Evolutionary conservation across 2,329 filamentous ascomycete species (phyloP).

Genomic region (Hypoxylon sp.): DNA sequence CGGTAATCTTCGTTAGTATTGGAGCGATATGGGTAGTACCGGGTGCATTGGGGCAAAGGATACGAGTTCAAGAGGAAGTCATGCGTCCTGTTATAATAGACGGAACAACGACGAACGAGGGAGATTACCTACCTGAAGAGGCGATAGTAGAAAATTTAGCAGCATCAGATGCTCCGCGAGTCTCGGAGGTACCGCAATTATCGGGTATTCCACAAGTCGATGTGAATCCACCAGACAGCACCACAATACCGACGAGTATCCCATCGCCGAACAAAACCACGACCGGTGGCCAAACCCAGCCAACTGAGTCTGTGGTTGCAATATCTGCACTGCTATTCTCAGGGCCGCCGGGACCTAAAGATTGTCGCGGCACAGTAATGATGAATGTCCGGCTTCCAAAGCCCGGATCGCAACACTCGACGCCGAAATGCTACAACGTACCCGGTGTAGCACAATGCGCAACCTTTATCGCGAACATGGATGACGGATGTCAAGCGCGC

Average conservation of each 20-base stretch:
- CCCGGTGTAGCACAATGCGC: conserved; percentile 55
- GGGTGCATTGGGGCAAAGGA: conserved; percentile 36
- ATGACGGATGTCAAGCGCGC: conserved; percentile 57
- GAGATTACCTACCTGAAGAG: conserved; percentile 39
- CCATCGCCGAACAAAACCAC: conserved; percentile 58
- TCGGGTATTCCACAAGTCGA: conserved; percentile 50
- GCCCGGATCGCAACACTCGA: conserved; percentile 47
- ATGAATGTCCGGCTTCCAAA: conserved; percentile 51
- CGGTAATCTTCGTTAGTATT: conserved; percentile 25
- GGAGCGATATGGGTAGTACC: conserved; percentile 24
- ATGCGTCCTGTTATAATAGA: conserved; percentile 40
- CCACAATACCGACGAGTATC: conserved; percentile 34
- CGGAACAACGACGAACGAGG: conserved; percentile 33
- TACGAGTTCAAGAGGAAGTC: conserved; percentile 36
- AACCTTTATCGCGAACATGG: conserved; percentile 56
- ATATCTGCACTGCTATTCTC: conserved; percentile 64
- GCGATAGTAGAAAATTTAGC: conserved; percentile 43
- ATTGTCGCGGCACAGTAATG: conserved; percentile 55
- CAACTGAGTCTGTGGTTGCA: conserved; percentile 59
- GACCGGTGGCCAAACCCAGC: conserved; percentile 52
- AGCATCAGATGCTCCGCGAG: conserved; percentile 43
- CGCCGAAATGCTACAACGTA: conserved; percentile 56
- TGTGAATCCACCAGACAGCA: conserved; percentile 62
- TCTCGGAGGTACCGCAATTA: conserved; percentile 37
- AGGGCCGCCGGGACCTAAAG: conserved; percentile 55